These are phyloP conservation scores for Rosa persica DNA, from an alignment of 306 rosid species.

Conservation along the genomic window DNA sequence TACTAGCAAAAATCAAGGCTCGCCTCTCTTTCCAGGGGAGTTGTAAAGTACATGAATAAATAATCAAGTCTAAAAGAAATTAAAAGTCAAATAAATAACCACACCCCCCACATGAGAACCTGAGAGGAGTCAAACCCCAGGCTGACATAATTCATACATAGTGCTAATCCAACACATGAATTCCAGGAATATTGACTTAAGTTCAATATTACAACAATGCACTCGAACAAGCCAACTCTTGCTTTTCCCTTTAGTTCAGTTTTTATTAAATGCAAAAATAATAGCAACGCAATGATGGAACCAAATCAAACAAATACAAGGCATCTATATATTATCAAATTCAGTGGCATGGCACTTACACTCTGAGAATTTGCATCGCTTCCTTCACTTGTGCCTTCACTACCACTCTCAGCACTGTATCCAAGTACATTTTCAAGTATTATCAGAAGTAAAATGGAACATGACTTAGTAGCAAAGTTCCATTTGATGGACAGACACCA, in stretches of 20 bases:
- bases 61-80: not conserved
- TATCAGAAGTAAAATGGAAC: conserved; percentile 31
- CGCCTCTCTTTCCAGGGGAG: not conserved
- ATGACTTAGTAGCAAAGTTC: not conserved
- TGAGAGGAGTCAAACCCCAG: not conserved
- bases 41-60: not conserved
- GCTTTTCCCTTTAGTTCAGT: not conserved
- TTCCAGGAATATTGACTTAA: too few relatives aligned
- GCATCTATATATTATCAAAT: conserved; percentile 9
- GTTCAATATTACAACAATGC: not conserved
- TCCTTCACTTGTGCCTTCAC: conserved; percentile 94
- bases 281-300: not conserved
- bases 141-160: not conserved
- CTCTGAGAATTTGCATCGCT: conserved; percentile 89
- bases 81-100: not conserved
- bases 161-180: too few relatives aligned
- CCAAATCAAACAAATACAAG: conserved; percentile 9
- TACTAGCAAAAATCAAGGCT: not conserved
- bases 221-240: not conserved
- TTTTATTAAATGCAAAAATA: too few relatives aligned
- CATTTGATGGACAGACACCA: not conserved
- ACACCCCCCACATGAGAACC: too few relatives aligned
- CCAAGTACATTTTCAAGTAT: conserved; percentile 33
- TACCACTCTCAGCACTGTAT: conserved; percentile 94
- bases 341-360: conserved; percentile 54